These are phyloP conservation scores for Volvox reticuliferus DNA, from an alignment of 139 green algal species.

Conservation along the genomic window DNA sequence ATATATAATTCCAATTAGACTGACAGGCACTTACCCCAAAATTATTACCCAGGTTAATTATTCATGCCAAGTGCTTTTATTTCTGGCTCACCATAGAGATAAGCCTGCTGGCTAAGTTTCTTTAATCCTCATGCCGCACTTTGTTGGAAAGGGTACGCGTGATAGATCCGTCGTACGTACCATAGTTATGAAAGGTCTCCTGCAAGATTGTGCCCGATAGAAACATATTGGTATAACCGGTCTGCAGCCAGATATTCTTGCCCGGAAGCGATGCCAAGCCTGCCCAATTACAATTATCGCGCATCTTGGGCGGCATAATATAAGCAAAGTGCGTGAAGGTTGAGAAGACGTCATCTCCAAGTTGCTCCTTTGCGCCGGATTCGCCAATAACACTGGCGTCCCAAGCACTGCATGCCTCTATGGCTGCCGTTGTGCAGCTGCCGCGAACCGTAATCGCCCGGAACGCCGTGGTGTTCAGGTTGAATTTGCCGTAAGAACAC, in stretches of 20 bases:
- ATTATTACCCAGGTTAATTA: not conserved
- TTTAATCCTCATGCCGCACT: too few relatives aligned
- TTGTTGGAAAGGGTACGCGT: too few relatives aligned
- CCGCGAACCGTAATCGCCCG: not conserved
- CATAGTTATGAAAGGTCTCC: slow-evolving; percentile 19
- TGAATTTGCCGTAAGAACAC: slow-evolving; percentile 19
- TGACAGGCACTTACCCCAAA: too few relatives aligned
- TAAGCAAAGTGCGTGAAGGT: slow-evolving; percentile 14
- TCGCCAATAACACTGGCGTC: not conserved
- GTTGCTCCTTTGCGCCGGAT: not conserved
- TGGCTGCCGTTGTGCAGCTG: not conserved
- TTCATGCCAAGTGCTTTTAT: not conserved
- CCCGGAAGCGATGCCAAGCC: slow-evolving; percentile 26
- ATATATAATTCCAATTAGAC: too few relatives aligned
- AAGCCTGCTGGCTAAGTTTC: too few relatives aligned
- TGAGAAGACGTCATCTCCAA: not conserved
- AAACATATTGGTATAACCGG: not conserved
- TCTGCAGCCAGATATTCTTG: slow-evolving; percentile 32
- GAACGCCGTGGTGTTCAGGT: not conserved
- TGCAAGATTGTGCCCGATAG: slow-evolving; percentile 15
- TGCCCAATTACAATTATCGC: not conserved
- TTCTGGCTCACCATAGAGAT: not conserved
- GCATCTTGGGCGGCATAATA: not conserved
- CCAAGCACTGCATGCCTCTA: not conserved
- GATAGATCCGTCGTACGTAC: too few relatives aligned